Evolutionary conservation across 129 eudicot species (phyloP), one percentile per base, ranked within the genome.

Genomic region (Escallonia herrerae): DNA sequence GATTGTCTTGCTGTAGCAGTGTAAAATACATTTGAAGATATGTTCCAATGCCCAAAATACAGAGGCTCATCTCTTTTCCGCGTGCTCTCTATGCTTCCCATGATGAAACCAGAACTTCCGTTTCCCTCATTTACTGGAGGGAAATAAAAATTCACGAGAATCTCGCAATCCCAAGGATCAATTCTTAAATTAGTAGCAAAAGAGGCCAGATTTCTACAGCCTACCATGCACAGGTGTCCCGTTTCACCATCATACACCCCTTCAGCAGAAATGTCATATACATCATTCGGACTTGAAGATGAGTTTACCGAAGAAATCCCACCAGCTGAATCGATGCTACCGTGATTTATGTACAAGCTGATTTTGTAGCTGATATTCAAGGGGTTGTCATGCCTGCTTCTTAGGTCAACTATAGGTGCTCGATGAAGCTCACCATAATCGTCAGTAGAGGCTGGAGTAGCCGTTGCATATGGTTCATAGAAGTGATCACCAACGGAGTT

Each of bases 211-310:
- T 79, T 3, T 82, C 83, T 4, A 68, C 97, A 91, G 5, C 93
- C 97, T 14, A 87, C 81, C 94, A 84, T 74, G 68, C 94, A 91
- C 42, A 87, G 75, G 15, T 59, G 65, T 15, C 93, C 93, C 7
- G 86, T 74, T 76, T 68, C 69, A n/a, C 52, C 72, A 62, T 87
- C 81, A 58, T 87, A 90, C 8, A 82, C 40, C 68, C 97, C 97
- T 77, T 90, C 95, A 14, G 95, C 84, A 38, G 81, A 70, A 65
- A 90, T 77, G 13, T n/a, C 72, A 40, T 77, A 49, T 22, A 7
- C 15, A 44, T 63, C 75, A 12, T 64, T 8, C 7, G 60, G 43
- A 11, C 57, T 11, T 15, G 49, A 62, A 9, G 80, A 73, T 48
- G 42, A 62, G 54, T 68, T 74, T 14, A 70, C 43, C 4, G 77